Percentiles rank a stretch among this genome's conserved stretches.
phyloP scores from a whole-genome alignment of 306 rosid genomes.

The Dicorynia guianensis region DNA sequence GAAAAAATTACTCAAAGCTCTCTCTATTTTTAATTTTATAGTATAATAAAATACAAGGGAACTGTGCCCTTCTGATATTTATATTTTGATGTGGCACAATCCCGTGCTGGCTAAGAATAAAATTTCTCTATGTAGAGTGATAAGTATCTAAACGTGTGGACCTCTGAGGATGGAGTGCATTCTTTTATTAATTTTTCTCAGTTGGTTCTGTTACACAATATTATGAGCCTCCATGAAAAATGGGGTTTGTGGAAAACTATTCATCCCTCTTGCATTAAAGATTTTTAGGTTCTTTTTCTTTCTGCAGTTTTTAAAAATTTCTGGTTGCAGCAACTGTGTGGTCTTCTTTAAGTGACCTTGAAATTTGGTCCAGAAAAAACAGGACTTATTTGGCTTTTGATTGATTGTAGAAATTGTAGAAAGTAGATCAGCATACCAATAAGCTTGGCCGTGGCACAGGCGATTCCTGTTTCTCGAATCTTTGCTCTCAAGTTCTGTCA shows the following conservation, averaged over 20 bases:
- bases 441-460: conserved; percentile 31
- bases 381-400: conserved; percentile 15
- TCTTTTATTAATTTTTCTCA: conserved; percentile 18
- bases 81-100: conserved; percentile 1
- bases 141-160: conserved; percentile 28
- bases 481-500: conserved; percentile 11
- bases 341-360: not conserved
- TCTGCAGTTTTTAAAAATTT: conserved; percentile 12
- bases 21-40: no score
- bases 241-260: conserved; percentile 9
- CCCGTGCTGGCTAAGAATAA: conserved; percentile 27
- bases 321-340: conserved; percentile 21
- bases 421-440: not conserved
- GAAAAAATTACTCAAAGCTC: no score
- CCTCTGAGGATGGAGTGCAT: conserved; percentile 28
- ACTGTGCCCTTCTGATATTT: no score
- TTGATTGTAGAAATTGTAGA: not conserved
- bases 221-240: conserved; percentile 17
- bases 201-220: conserved; percentile 26
- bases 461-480: conserved; percentile 25
- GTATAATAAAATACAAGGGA: no score
- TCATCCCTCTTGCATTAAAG: conserved; percentile 22
- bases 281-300: conserved; percentile 37
- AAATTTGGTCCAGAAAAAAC: conserved; percentile 11
- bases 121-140: conserved; percentile 8